Evolutionary conservation across 2,329 filamentous ascomycete species (phyloP), one percentile per base, ranked within the genome.

Genomic region (Aspergillus tanneri): DNA sequence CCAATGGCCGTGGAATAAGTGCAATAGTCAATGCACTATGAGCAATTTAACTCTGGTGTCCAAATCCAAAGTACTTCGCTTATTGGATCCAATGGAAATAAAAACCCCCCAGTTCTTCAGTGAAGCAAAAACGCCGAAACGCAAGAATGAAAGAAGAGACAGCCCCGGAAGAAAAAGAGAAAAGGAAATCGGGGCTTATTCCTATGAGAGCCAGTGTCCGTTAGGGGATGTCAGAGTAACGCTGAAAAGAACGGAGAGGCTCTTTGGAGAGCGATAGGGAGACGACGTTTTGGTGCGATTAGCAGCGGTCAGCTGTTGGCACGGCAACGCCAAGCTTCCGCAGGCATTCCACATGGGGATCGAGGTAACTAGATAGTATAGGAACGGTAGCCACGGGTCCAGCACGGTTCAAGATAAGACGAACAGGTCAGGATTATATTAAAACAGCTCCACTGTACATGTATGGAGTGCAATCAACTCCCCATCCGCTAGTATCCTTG

Each of bases 261-360:
- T 9, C 30, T 34, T 18, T 19, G 16, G 30, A 1, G 19, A 14
- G 43, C 38, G 19, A 12, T 22, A 32, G 25, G 27, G 37, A 32
- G 32, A 40, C 34, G 28, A 39, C 39, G 36, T 42, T 28, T 11
- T 36, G 48, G 55, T 59, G 56, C 39, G 49, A 51, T 42, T 46
- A 19, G 40, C 41, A 44, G 53, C 46, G 37, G 47, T 50, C 42
- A 10, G 41, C 30, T 41, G 59, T 61, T 61, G 59, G 59, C 59
- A 57, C 48, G 54, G 59, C 57, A 61, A 61, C 59, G 37, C 10
- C 37, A 9, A 16, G n/a, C 16, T 19, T 34, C 37, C 28, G 37
- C 23, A 25, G 24, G 10, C 23, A 37, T 41, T 35, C 46, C 39
- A 43, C 32, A 18, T 19, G n/a, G n/a, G n/a, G n/a, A n/a, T n/a